Conservation (phyloP, 768 basidiomycete species). For the Pleurotus ostreatus region DNA sequence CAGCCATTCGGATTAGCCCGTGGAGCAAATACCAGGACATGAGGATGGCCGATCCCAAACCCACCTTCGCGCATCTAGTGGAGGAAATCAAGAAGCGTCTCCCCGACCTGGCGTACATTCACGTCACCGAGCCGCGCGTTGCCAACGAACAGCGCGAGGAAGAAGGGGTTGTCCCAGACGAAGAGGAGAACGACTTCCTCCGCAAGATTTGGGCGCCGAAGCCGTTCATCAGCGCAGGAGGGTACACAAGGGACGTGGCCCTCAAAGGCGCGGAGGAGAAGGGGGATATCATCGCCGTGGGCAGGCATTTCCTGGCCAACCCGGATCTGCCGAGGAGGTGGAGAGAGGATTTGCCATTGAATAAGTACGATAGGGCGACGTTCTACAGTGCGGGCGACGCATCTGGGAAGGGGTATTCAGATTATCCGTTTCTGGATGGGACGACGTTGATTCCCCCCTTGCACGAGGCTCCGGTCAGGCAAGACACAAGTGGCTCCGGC, state of each 20-base stretch:
- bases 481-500: too few relatives aligned
- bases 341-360: conserved; percentile 20
- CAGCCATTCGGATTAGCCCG: conserved; percentile 54
- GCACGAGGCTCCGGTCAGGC: too few relatives aligned
- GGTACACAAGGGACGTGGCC: conserved; percentile 36
- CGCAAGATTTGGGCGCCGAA: conserved; percentile 40
- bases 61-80: conserved; percentile 50
- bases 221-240: conserved; percentile 39
- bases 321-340: conserved; percentile 21
- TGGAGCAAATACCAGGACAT: conserved; percentile 43
- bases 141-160: conserved; percentile 11
- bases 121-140: conserved; percentile 38
- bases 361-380: conserved; percentile 17
- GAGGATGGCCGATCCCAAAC: conserved; percentile 49
- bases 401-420: too few relatives aligned
- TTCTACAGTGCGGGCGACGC: too few relatives aligned
- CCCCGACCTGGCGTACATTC: conserved; percentile 49
- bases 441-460: too few relatives aligned
- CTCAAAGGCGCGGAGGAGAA: conserved; percentile 30
- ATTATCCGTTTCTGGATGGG: too few relatives aligned
- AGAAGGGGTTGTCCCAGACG: neutral
- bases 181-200: conserved; percentile 38
- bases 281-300: conserved; percentile 26
- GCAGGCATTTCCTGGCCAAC: conserved; percentile 26
- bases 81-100: conserved; percentile 29